Evolutionary conservation across 108 stramenopile genomes (phyloP).

Genomic region (Pseudonitzschia multistriata): DNA sequence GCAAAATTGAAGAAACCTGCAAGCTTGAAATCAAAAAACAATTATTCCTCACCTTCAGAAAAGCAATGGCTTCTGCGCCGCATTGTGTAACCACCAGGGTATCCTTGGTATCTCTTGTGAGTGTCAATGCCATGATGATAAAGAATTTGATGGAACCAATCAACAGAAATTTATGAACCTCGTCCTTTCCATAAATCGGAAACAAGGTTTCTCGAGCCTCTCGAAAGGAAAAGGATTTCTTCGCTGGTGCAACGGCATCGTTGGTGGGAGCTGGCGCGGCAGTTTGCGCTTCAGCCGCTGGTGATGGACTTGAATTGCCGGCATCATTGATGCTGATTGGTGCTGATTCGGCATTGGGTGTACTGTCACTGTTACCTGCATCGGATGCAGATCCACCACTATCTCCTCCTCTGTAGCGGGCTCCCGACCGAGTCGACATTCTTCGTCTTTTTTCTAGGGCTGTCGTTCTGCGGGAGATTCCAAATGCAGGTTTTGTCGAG

Average conservation of each 20-base stretch:
- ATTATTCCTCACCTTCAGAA: constrained; percentile 65
- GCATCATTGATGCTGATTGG: neutral
- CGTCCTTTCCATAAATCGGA: constrained; percentile 82
- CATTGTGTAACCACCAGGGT: constrained; percentile 95
- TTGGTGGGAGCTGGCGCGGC: neutral
- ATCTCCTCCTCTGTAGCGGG: constrained; percentile 3
- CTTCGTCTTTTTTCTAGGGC: neutral
- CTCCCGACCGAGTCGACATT: neutral
- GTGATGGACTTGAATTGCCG: neutral
- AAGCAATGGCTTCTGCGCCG: constrained; percentile 96
- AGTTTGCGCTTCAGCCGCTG: neutral
- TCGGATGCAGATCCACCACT: neutral
- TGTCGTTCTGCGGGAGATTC: neutral
- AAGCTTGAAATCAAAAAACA: neutral
- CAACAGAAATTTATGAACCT: constrained; percentile 86
- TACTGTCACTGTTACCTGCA: neutral
- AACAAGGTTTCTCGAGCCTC: constrained; percentile 64
- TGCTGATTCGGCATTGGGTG: neutral
- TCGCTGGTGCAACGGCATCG: neutral
- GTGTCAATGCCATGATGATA: constrained; percentile 90
- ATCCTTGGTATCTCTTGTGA: constrained; percentile 96
- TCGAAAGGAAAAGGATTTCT: constrained; percentile 4
- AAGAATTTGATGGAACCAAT: constrained; percentile 94
- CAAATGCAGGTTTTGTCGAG: neutral
- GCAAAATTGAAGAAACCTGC: neutral